phyloP scores from a whole-genome alignment of 331 rosid species.

The Quercus phellos region DNA sequence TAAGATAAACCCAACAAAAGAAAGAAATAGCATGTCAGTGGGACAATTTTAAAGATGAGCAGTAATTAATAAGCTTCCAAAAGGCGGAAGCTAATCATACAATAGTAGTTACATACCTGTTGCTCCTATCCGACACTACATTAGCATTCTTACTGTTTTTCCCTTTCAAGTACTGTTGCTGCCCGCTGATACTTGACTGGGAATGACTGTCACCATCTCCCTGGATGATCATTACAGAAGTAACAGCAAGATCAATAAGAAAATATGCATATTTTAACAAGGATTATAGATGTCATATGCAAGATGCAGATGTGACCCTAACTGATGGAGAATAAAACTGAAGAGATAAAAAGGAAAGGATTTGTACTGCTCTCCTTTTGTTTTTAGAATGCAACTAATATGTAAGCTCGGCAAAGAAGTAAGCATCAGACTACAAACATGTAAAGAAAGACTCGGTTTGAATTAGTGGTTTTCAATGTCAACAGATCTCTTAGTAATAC shows the following conservation, averaged over 20 bases:
- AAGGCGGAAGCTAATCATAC: background rate
- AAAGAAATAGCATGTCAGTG: background rate
- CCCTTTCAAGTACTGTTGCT: conserved; percentile 35
- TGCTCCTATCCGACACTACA: conserved; percentile 32
- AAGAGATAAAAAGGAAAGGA: background rate
- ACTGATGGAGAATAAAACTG: background rate
- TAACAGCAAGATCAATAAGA: conserved; percentile 17
- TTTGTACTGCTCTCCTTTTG: background rate
- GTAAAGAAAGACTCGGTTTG: background rate
- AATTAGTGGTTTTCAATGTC: background rate
- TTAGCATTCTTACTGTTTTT: conserved; percentile 43
- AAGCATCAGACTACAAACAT: background rate
- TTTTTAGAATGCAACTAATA: background rate
- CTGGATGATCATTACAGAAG: conserved; percentile 40
- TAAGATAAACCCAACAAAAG: background rate
- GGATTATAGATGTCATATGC: background rate
- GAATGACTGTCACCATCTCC: conserved; percentile 51
- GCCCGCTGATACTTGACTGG: conserved; percentile 34
- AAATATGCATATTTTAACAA: conserved; percentile 11
- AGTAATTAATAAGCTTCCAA: conserved; percentile 6
- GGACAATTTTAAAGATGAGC: conserved; percentile 6
- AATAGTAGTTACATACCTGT: conserved; percentile 41
- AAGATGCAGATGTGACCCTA: background rate
- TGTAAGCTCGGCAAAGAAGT: background rate
- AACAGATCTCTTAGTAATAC: background rate